These are phyloP conservation scores for Fusarium lyarnte DNA, from an alignment of 2,329 filamentous ascomycete species.

Conservation along the genomic window DNA sequence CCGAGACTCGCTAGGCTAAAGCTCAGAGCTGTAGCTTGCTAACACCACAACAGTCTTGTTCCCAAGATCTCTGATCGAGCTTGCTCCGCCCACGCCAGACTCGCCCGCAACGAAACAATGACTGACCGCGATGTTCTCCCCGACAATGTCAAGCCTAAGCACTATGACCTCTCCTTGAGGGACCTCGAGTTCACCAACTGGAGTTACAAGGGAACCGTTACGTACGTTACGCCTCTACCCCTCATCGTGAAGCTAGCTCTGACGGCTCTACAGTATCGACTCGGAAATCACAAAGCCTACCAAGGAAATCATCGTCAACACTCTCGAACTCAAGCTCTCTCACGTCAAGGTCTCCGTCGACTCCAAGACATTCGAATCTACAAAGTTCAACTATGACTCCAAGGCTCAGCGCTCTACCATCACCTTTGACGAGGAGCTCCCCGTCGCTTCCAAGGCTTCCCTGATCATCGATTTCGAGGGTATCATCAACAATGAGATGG, in stretches of 20 bases:
- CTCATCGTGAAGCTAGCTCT: slow-evolving; percentile 17
- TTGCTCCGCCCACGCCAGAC: slow-evolving; percentile 51
- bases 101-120: slow-evolving; percentile 54
- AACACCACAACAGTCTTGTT: slow-evolving; percentile 39
- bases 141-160: slow-evolving; percentile 76
- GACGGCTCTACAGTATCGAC: slow-evolving; percentile 67
- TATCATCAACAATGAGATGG: slow-evolving; percentile 89
- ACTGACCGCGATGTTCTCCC: slow-evolving; percentile 71
- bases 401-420: slow-evolving; percentile 86
- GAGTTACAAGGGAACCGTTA: slow-evolving; percentile 85
- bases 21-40: slow-evolving; percentile 38
- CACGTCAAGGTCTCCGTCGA: slow-evolving; percentile 69
- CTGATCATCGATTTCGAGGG: slow-evolving; percentile 81
- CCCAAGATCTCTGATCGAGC: slow-evolving; percentile 43
- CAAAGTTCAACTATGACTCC: slow-evolving; percentile 80
- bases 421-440: slow-evolving; percentile 76
- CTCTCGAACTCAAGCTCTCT: slow-evolving; percentile 82
- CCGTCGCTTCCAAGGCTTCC: slow-evolving; percentile 70
- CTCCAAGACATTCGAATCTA: slow-evolving; percentile 66
- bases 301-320: slow-evolving; percentile 84
- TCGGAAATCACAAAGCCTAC: slow-evolving; percentile 76
- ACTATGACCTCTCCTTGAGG: slow-evolving; percentile 85
- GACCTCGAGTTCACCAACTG: slow-evolving; percentile 79
- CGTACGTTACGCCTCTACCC: slow-evolving; percentile 50
- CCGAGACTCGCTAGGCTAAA: slow-evolving; percentile 25